phyloP scores from a whole-genome alignment of 164 flowering plant species.

The Aristolochia contorta region DNA sequence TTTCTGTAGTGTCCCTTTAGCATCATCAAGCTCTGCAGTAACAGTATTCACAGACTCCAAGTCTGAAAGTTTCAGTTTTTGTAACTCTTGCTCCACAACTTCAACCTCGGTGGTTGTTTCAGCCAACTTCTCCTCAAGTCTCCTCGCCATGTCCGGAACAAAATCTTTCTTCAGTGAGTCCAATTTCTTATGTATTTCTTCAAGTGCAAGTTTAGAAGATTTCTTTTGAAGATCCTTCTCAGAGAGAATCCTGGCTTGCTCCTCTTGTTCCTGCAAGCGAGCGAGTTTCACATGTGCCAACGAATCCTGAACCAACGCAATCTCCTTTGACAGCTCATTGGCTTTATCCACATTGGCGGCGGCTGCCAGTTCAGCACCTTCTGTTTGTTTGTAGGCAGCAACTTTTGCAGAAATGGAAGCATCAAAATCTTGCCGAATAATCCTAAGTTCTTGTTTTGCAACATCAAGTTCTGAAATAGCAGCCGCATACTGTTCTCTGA shows the following conservation, averaged over 20 bases:
- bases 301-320: slow-evolving; percentile 41
- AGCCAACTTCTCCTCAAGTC: slow-evolving; percentile 44
- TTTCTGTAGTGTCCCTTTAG: slow-evolving; percentile 65
- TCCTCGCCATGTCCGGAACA: slow-evolving; percentile 35
- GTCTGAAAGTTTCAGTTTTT: slow-evolving; percentile 50
- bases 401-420: slow-evolving; percentile 44
- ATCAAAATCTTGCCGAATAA: slow-evolving; percentile 53
- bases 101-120: slow-evolving; percentile 41
- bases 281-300: slow-evolving; percentile 60
- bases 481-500: slow-evolving; percentile 42
- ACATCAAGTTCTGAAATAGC: slow-evolving; percentile 54
- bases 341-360: slow-evolving; percentile 46
- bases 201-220: slow-evolving; percentile 37
- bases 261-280: slow-evolving; percentile 44
- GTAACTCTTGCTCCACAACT: slow-evolving; percentile 42
- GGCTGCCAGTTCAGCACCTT: slow-evolving; percentile 47
- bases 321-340: slow-evolving; percentile 59
- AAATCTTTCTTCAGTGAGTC: slow-evolving; percentile 41
- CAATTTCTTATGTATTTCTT: slow-evolving; percentile 51
- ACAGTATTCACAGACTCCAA: slow-evolving; percentile 51
- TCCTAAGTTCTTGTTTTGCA: slow-evolving; percentile 67
- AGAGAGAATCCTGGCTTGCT: slow-evolving; percentile 42
- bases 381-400: slow-evolving; percentile 44
- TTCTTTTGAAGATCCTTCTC: slow-evolving; percentile 55
- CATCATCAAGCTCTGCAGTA: slow-evolving; percentile 65